Evolutionary conservation across 208 protist genomes (phyloP).

Genomic region (Eutreptiella sp.): DNA sequence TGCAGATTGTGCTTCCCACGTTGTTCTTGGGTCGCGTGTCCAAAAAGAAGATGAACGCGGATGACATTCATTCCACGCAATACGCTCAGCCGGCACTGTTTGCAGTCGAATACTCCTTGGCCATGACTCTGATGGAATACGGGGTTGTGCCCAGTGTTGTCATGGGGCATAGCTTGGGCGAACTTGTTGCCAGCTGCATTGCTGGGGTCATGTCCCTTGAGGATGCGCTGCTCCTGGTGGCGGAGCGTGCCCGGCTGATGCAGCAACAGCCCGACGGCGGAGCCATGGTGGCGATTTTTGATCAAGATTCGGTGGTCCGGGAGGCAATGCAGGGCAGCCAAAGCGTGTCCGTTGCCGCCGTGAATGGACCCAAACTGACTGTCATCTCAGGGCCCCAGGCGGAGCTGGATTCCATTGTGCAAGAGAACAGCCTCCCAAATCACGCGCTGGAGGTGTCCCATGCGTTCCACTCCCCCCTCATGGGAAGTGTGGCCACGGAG

Average conservation of each 20-base stretch:
- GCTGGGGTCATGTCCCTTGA: slow-evolving; percentile 37
- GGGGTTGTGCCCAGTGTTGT: slow-evolving; percentile 27
- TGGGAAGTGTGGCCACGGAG: not conserved
- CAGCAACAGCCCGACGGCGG: slow-evolving; percentile 6
- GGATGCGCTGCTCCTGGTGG: slow-evolving; percentile 33
- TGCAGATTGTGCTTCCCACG: too few species aligned
- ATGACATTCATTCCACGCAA: not conserved
- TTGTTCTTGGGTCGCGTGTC: too few species aligned
- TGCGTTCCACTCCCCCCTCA: slow-evolving; percentile 17
- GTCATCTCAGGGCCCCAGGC: slow-evolving; percentile 17
- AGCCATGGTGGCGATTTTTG: not conserved
- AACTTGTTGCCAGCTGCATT: slow-evolving; percentile 34
- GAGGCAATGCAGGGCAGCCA: not conserved
- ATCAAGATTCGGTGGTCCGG: too few species aligned
- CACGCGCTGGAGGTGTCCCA: slow-evolving; percentile 16
- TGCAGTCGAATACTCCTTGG: slow-evolving; percentile 37
- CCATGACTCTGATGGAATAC: slow-evolving; percentile 30
- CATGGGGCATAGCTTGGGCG: slow-evolving; percentile 43
- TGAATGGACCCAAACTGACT: slow-evolving; percentile 14
- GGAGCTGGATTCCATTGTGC: slow-evolving; percentile 8
- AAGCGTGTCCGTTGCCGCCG: slow-evolving; percentile 6
- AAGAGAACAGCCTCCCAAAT: slow-evolving; percentile 5
- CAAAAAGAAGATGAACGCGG: too few species aligned
- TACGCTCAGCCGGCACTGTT: slow-evolving; percentile 36
- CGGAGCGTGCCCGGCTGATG: not conserved